phyloP scores from a whole-genome alignment of 768 basidiomycete species.

The Phylloporus rhodoxanthus region DNA sequence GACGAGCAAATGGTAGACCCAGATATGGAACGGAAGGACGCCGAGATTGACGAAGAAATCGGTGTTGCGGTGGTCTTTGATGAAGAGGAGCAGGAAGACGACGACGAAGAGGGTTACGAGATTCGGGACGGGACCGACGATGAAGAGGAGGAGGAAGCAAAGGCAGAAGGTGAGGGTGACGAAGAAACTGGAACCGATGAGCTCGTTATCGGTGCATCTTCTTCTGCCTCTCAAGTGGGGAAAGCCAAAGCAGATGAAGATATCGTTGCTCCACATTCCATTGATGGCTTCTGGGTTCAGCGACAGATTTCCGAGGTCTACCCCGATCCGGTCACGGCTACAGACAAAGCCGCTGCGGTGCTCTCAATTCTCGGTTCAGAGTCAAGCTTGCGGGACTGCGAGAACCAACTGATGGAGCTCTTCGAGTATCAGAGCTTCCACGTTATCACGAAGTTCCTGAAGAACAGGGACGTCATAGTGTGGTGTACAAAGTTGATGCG shows the following conservation, averaged over 20 bases:
- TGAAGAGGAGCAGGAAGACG: constrained; percentile 93
- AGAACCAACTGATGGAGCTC: constrained; percentile 94
- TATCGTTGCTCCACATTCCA: constrained; percentile 78
- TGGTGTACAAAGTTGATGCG: constrained; percentile 98
- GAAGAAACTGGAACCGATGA: constrained; percentile 57
- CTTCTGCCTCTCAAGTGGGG: constrained; percentile 39
- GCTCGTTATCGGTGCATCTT: constrained; percentile 72
- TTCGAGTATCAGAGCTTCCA: constrained; percentile 93
- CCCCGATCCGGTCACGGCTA: constrained; percentile 89
- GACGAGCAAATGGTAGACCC: constrained; percentile 76
- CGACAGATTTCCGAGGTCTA: constrained; percentile 88
- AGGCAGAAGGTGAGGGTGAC: constrained; percentile 38
- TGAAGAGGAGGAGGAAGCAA: constrained; percentile 53
- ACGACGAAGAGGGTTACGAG: constrained; percentile 86
- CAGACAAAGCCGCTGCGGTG: constrained; percentile 83
- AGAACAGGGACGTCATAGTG: constrained; percentile 92
- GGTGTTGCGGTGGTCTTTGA: constrained; percentile 99
- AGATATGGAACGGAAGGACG: constrained; percentile 75
- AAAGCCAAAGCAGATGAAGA: constrained; percentile 65
- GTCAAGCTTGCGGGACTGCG: constrained; percentile 82
- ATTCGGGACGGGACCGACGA: constrained; percentile 77
- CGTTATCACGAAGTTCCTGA: constrained; percentile 82
- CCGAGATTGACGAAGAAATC: constrained; percentile 90
- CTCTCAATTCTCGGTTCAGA: constrained; percentile 84
- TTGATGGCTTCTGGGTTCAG: constrained; percentile 99